Conservation (phyloP, 352 stramenopile species). For the Globisporangium perplexum region DNA sequence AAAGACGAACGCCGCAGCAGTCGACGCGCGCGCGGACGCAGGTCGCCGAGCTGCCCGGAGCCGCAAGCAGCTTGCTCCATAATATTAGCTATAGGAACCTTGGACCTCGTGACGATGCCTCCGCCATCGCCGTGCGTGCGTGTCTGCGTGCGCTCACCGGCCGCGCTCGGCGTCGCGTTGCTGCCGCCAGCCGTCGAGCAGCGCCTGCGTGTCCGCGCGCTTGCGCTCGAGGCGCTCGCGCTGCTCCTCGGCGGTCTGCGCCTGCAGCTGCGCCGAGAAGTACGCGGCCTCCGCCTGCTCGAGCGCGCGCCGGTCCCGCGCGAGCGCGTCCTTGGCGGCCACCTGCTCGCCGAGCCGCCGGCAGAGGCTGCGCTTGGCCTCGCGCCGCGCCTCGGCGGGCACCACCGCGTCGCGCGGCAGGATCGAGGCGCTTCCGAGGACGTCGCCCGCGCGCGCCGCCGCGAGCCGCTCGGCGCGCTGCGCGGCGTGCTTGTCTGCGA, state of each 20-base stretch:
- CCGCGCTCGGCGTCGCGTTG: slow-evolving; percentile 25
- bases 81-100: no score
- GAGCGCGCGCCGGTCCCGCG: slow-evolving; percentile 25
- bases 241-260: slow-evolving; percentile 27
- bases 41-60: no score
- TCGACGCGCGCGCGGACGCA: no score
- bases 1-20: no score
- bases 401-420: slow-evolving; percentile 32
- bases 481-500: slow-evolving; percentile 29
- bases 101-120: no score
- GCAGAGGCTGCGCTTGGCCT: slow-evolving; percentile 37
- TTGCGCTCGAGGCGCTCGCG: slow-evolving; percentile 19
- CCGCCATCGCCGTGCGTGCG: no score
- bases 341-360: slow-evolving; percentile 43
- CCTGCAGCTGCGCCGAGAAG: slow-evolving; percentile 40
- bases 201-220: slow-evolving; percentile 25
- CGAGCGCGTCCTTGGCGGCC: slow-evolving; percentile 29
- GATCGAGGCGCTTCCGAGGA: slow-evolving; percentile 28
- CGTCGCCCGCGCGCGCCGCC: slow-evolving; percentile 7
- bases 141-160: no score
- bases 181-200: slow-evolving; percentile 40
- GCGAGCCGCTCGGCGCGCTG: slow-evolving; percentile 12
- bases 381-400: slow-evolving; percentile 20
- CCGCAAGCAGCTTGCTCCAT: no score
- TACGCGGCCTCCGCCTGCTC: slow-evolving; percentile 56